Evolutionary conservation across 805 yeast species (phyloP).

Genomic region (Candida sithepensis): DNA sequence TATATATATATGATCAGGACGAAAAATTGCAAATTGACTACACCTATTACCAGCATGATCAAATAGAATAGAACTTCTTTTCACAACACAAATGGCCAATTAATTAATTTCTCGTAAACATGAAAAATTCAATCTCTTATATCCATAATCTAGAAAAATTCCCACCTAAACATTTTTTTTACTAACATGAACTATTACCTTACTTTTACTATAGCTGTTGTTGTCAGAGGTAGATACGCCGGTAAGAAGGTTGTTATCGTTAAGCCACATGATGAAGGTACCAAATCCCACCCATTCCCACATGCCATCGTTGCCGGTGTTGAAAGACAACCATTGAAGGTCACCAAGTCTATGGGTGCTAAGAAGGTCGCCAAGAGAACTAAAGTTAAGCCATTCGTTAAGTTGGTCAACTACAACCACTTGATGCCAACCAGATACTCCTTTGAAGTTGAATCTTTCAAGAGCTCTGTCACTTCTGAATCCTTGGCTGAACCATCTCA

Average conservation of each 20-base stretch:
- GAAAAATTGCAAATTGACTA: no score
- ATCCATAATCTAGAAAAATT: background rate
- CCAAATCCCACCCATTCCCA: conserved; percentile 98
- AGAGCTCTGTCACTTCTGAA: conserved; percentile 86
- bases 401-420: conserved; percentile 99
- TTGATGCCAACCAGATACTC: conserved; percentile 99
- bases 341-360: conserved; percentile 89
- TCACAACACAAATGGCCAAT: no score
- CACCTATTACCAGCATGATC: no score
- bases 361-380: conserved; percentile 97
- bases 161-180: conserved; percentile 5
- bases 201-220: conserved; percentile 63
- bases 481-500: conserved; percentile 96
- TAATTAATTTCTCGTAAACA: no score
- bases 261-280: conserved; percentile 97
- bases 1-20: no score
- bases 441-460: conserved; percentile 93
- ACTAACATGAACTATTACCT: conserved; percentile 29
- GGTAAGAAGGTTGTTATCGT: conserved; percentile 99
- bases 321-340: conserved; percentile 97
- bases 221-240: conserved; percentile 99
- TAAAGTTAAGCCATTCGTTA: conserved; percentile 98
- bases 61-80: no score
- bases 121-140: no score
- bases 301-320: conserved; percentile 99